These are phyloP conservation scores for Telopea speciosissima DNA, from an alignment of 177 flowering plant genomes.

Conservation along the genomic window DNA sequence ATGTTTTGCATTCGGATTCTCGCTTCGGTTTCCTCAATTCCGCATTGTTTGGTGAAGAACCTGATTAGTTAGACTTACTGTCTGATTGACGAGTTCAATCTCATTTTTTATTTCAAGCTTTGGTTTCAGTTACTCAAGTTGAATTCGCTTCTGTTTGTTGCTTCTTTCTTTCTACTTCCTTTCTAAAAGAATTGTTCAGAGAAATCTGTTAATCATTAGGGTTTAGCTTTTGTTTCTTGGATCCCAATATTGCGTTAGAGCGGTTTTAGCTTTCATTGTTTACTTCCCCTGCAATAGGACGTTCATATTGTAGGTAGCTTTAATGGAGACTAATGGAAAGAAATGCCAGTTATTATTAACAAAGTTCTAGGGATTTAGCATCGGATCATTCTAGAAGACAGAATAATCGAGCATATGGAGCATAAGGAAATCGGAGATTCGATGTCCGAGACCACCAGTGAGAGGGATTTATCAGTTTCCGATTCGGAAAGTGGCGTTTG, in stretches of 20 bases:
- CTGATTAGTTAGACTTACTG: background rate
- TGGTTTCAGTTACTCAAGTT: background rate
- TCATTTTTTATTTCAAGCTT: background rate
- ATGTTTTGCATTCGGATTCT: background rate
- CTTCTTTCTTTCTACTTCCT: background rate
- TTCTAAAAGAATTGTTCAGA: background rate
- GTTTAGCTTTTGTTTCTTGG: background rate
- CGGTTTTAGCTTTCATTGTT: background rate
- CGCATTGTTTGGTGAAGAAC: background rate
- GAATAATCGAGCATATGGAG: background rate
- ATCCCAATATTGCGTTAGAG: background rate
- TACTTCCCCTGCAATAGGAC: background rate
- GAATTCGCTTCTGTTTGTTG: background rate
- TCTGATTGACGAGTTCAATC: background rate
- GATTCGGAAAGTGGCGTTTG: conserved; percentile 13
- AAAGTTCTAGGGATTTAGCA: background rate
- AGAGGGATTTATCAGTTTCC: conserved; percentile 1
- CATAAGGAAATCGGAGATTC: background rate
- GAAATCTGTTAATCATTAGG: background rate
- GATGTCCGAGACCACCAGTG: background rate
- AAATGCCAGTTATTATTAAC: background rate
- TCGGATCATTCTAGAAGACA: background rate
- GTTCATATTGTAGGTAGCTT: background rate
- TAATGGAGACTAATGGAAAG: background rate
- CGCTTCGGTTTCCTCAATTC: background rate